Base-by-base conservation (phyloP, 768 basidiomycete species). In the Imleria badia region DNA sequence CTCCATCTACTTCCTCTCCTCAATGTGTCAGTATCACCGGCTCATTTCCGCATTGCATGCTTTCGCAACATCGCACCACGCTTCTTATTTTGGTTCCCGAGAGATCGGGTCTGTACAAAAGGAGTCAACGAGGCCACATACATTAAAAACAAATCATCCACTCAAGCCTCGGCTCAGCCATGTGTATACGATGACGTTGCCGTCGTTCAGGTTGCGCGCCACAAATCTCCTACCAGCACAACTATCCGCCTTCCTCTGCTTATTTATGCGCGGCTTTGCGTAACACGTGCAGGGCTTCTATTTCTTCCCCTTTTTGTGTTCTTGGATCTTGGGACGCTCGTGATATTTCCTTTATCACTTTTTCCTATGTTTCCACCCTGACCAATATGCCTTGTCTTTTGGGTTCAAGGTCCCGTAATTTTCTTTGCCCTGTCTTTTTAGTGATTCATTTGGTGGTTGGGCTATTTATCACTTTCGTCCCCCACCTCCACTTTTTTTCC, bases 1-100 rank as follows among this genome's bases (percentile, higher is more conserved):
- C 40, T 62, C 49, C 62, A 46, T 63, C 56, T 63, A 60, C 66
- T 61, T 68, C 60, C 49, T 56, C 61, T 49, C 60, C 60, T 70
- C 75, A 76, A 68, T 72, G 75, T 76, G 71, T 72, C 75, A 76
- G 63, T 76, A 76, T 70, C 68, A 60, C 61, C 71, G 69, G 63
- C 67, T 69, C 73, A 61, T 61, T 63, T 63, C 62, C 60, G 52
- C 67, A 69, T 64, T 63, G 67, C 73, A 73, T 73, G 75, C 75
- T 76, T 68, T 76, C 74, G 66, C 71, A 66, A 66, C 63, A 65
- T 66, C 65, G 72, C 73, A 73, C 56, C 56, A 70, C 69, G 70
- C 64, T 65, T 65, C 70, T 62, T 62, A 64, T 65, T 58, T 63
- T 67, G 70, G 61, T 59, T 23, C 61, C 64, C 70, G 66, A 67